These are phyloP conservation scores for Candida sakaeoensis DNA, from an alignment of 805 yeast species.

Conservation along the genomic window DNA sequence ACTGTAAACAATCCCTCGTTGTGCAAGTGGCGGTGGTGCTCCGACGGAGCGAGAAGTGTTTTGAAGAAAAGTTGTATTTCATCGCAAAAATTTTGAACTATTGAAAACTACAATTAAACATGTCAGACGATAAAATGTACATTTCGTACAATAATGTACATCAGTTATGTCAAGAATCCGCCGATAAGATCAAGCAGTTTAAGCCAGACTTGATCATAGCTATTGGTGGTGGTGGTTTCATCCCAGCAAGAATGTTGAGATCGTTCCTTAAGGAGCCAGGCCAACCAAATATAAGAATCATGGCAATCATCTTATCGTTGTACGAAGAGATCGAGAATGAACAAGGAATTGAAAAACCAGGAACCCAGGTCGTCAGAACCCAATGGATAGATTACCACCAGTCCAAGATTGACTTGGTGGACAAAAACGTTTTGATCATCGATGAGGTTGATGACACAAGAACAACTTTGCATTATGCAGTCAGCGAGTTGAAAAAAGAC, in stretches of 20 bases:
- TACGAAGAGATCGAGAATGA: conserved; percentile 80
- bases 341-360: conserved; percentile 48
- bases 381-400: conserved; percentile 81
- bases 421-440: conserved; percentile 68
- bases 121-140: conserved; percentile 47
- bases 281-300: conserved; percentile 83
- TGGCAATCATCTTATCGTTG: conserved; percentile 89
- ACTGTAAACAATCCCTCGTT: no score
- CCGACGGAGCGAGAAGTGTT: not conserved
- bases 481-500: conserved; percentile 70
- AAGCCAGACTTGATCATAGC: conserved; percentile 91
- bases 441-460: conserved; percentile 88
- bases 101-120: not conserved
- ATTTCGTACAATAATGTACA: conserved; percentile 80
- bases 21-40: not conserved
- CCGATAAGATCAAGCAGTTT: conserved; percentile 61
- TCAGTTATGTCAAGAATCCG: conserved; percentile 62
- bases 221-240: conserved; percentile 97
- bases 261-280: conserved; percentile 88
- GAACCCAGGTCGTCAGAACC: conserved; percentile 67
- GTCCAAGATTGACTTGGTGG: conserved; percentile 57
- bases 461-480: conserved; percentile 78
- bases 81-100: conserved; percentile 2
- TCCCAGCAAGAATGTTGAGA: conserved; percentile 94
- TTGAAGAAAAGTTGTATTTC: not conserved